Evolutionary conservation across 2,329 filamentous ascomycete species (phyloP).

Genomic region (Fusarium chlamydosporum): DNA sequence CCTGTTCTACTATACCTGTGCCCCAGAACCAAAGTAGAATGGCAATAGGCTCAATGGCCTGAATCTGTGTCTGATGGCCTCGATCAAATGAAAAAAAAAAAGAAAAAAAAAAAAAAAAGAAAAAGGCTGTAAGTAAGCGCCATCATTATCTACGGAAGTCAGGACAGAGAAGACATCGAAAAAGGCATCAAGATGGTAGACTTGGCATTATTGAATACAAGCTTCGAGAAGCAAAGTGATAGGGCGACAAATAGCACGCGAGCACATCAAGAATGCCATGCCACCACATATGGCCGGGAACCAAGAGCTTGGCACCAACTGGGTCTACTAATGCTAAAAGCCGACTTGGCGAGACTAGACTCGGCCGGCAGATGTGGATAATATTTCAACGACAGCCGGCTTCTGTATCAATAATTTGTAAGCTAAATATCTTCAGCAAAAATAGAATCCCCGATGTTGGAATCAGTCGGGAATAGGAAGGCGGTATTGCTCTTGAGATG

Average conservation of each 20-base stretch:
- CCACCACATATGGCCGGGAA: not conserved
- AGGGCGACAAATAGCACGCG: conserved; percentile 3
- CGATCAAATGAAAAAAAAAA: not conserved
- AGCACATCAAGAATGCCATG: too few relatives aligned
- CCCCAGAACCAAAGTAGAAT: too few relatives aligned
- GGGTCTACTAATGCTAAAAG: conserved; percentile 13
- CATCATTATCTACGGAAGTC: not conserved
- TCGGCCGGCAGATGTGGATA: conserved; percentile 1
- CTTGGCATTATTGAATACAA: not conserved
- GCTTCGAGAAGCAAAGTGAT: conserved; percentile 5
- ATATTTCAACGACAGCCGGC: conserved; percentile 2
- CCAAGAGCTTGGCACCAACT: conserved; percentile 14
- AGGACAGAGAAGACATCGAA: not conserved
- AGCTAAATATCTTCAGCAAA: not conserved
- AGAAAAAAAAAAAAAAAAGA: not conserved
- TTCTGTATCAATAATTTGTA: not conserved
- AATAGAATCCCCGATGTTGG: too few relatives aligned
- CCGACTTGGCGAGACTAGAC: conserved; percentile 30
- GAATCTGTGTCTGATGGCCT: too few relatives aligned
- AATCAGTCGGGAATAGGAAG: too few relatives aligned
- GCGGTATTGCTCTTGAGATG: too few relatives aligned
- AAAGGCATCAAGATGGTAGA: too few relatives aligned
- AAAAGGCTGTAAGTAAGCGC: too few relatives aligned
- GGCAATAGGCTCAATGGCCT: too few relatives aligned
- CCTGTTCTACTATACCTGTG: too few relatives aligned